Base-by-base conservation (phyloP, 352 stramenopile species). In the Phytophthora rubi region DNA sequence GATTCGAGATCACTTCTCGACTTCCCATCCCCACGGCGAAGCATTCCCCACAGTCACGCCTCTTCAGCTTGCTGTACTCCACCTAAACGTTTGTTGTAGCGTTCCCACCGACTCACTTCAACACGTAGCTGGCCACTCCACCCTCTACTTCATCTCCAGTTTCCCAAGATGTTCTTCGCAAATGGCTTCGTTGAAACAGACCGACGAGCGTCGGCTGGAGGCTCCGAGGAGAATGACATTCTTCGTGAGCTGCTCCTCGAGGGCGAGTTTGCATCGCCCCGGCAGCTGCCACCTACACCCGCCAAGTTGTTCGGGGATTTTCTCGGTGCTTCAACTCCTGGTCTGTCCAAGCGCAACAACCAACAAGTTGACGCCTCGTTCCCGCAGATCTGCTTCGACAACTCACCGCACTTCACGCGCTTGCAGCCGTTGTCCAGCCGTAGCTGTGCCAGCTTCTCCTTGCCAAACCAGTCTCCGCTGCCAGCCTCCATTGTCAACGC, bases 161-260 rank as follows among this genome's bases (percentile, higher is more conserved):
- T 53, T 32, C n/a, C 28, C 53, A 79, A 61, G 12, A 91, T 94
- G 83, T 94, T 94, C 62, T 93, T 91, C 61, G 79, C 83, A 21
- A 89, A 80, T 62, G 80, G 81, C 47, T 93, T 83, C 69, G 70
- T 88, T 67, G 85, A 93, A 68, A 77, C 82, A 61, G 82, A 91
- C 53, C 82, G 86, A 10, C 81, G 83, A 8, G 59, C 71, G n/a
- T 66, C 79, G 15, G 35, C 59, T 48, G 65, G 53, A 49, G 48
- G 47, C 28, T 79, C 62, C 18, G 85, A 94, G 66, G 86, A 94
- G 51, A 87, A 76, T 45, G 86, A 94, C 68, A 92, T 94, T 42
- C 62, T 94, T 59, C 83, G 85, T 23, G 86, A 94, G 68, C 69
- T 94, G 12, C 71, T 94, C 9, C 78, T 92, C 18, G 84, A 94